A percentile compares a stretch with the other conserved stretches of the same genome.
Evolutionary conservation across 1,284 basidiomycete species (phyloP).

Genomic region (Cutaneotrichosporon spelunceum): DNA sequence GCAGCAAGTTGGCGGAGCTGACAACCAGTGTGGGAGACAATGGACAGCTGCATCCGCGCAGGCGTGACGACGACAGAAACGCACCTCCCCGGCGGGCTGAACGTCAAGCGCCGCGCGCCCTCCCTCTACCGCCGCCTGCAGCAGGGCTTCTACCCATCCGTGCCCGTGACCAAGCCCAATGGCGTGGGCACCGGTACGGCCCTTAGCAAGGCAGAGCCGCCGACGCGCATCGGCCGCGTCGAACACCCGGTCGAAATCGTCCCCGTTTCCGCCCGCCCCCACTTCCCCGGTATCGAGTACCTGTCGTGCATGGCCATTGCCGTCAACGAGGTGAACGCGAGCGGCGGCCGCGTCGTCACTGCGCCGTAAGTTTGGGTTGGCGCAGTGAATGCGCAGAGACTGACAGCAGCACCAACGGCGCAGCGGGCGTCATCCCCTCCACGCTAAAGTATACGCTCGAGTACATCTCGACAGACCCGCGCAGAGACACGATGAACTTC

Average conservation of each 20-base stretch:
- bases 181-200: slow-evolving; percentile 52
- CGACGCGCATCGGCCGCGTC: slow-evolving; percentile 31
- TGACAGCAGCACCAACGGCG: slow-evolving; percentile 48
- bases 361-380: slow-evolving; percentile 59
- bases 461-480: slow-evolving; percentile 36
- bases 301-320: slow-evolving; percentile 88
- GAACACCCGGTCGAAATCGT: slow-evolving; percentile 79
- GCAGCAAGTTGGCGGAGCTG: slow-evolving; percentile 15
- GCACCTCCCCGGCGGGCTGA: slow-evolving; percentile 78
- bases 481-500: slow-evolving; percentile 67
- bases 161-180: slow-evolving; percentile 19
- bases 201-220: slow-evolving; percentile 7
- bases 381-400: not conserved
- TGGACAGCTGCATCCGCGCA: slow-evolving; percentile 88
- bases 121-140: slow-evolving; percentile 82
- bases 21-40: slow-evolving; percentile 75
- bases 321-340: slow-evolving; percentile 78
- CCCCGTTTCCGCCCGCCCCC: slow-evolving; percentile 60
- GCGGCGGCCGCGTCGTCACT: slow-evolving; percentile 88
- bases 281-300: slow-evolving; percentile 89
- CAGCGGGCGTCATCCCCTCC: slow-evolving; percentile 80
- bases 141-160: slow-evolving; percentile 56
- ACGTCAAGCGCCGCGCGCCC: slow-evolving; percentile 73
- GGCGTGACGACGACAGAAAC: slow-evolving; percentile 76
- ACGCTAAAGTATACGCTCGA: slow-evolving; percentile 55